Base-by-base conservation (phyloP, 2,329 filamentous ascomycete species). In the Domatiomyces globalis region DNA sequence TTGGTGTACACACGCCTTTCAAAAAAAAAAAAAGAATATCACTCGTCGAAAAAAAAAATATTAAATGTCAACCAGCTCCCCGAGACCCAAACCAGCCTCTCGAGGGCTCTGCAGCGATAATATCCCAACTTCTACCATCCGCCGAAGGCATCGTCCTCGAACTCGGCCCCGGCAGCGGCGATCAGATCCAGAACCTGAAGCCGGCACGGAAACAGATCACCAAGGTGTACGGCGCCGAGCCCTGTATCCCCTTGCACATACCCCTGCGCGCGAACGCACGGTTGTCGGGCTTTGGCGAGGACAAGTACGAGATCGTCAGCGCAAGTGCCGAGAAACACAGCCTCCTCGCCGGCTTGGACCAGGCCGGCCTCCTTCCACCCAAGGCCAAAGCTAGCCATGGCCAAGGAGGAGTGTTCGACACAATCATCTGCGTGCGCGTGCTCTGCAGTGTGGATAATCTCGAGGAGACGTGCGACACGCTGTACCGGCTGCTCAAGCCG, bases 151-250 rank as follows among this genome's bases (percentile, higher is more conserved):
- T 66, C 2, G 69, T 75, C 17, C 65, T 76, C 3, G 73, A 75
- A 55, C 65, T 75, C 27, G 73, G 73, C 5, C 76, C 77, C 0
- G 77, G 77, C 4, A 73, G 67, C 27, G 77, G 77, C 29, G 68
- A 71, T 12, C 71, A 77, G 50, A 66, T 78, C 46, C 63, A 64
- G 0, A 67, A 68, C 45, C 74, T 78, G 54, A 62, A 43, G 4
- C 42, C 66, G 6, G 61, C 67, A 50, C 63, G 64, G 5, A 60
- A 64, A 1, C 63, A 67, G 3, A 70, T 78, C 53, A 67, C 57
- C 7, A 64, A 66, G 12, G 70, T 79, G 44, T 79, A 78, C 55
- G 77, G 75, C 45, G 69, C 75, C 1, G 77, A 80, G 58, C 77
- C 77, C 0, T 73, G 72, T 43, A 52, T 59, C 3, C 66, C 68